Base-by-base conservation (phyloP, 805 yeast genomes). In the Metschnikowia reukaufii region DNA sequence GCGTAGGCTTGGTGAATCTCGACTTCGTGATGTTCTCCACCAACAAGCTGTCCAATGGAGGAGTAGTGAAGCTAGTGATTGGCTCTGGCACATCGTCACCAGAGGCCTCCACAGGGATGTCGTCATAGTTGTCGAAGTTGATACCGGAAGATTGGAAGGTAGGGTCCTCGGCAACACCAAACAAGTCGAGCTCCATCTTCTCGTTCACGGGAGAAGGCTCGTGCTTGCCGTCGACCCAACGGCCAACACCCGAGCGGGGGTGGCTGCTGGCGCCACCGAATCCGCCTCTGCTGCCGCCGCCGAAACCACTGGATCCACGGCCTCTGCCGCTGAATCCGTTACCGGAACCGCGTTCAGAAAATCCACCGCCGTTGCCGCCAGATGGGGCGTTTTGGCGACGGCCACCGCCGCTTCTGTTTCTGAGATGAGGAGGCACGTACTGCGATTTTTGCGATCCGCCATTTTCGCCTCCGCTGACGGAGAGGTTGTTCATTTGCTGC, bases 91-190 rank as follows among this genome's bases (percentile, higher is more conserved):
- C 96, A 51, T 86, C 82, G 33, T 85, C 86, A 73, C 99, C 99
- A 40, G 96, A 73, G 41, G 97, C 99, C 73, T 94, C 98, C 54
- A 94, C 97, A 51, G 99, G 99, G 55, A 94, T 94, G 50, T 95
- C 98, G 68, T 94, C 99, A 72, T 94, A 94, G 77, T 88, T 90
- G 71, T 95, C 99, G 64, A 94, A 94, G 76, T 94, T 94, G 73
- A 94, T 94, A 79, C 99, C 99, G 32, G 96, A 86, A 44, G 95
- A 83, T 76, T 88, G 97, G 75, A 84, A 82, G 33, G 66, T 62
- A 59, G 89, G 78, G 61, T 84, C 96, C 45, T 84, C 88, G 44
- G 77, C 78, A 40, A 78, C 74, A 62, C 99, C 99, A 60, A 87
- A 95, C 52, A 94, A 76, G 62, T 88, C 90, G 47, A 76, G 59